A percentile compares a stretch with the other conserved stretches of the same genome.
Conservation (phyloP, 2,329 filamentous ascomycete species). For the Colletotrichum costaricense region DNA sequence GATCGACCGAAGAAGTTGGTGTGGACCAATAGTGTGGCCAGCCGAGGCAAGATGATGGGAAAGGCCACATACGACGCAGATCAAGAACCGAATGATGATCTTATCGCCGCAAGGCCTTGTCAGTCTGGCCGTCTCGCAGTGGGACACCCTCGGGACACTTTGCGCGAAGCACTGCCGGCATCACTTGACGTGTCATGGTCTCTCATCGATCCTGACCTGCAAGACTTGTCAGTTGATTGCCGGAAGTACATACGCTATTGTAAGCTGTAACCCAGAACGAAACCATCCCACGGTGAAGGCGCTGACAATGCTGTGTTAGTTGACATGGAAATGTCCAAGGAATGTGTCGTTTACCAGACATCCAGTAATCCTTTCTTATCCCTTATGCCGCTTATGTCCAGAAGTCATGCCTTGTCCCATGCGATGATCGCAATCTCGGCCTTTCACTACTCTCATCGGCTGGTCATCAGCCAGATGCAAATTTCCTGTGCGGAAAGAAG, state of each 20-base stretch:
- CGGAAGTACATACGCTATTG: conserved; percentile 31
- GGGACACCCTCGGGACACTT: neutral
- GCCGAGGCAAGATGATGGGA: conserved; percentile 24
- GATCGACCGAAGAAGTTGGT: conserved; percentile 21
- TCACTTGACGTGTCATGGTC: neutral
- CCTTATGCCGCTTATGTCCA: conserved; percentile 23
- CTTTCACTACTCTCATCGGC: conserved; percentile 26
- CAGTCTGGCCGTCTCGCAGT: neutral
- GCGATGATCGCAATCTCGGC: conserved; percentile 26
- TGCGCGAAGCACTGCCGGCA: neutral
- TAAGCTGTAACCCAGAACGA: neutral
- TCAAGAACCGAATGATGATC: neutral
- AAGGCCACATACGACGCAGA: neutral
- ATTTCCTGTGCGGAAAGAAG: neutral
- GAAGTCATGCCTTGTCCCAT: conserved; percentile 16
- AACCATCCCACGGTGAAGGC: neutral
- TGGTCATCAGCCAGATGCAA: conserved; percentile 12
- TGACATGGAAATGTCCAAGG: conserved; percentile 26
- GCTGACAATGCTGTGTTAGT: conserved; percentile 12
- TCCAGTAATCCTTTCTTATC: conserved; percentile 29
- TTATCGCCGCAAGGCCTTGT: neutral
- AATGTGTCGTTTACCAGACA: conserved; percentile 29
- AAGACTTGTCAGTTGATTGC: conserved; percentile 13
- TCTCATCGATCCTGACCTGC: conserved; percentile 20
- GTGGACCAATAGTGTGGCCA: conserved; percentile 30